Base-by-base conservation (phyloP, 345 rosid species). In the Linum tenue region DNA sequence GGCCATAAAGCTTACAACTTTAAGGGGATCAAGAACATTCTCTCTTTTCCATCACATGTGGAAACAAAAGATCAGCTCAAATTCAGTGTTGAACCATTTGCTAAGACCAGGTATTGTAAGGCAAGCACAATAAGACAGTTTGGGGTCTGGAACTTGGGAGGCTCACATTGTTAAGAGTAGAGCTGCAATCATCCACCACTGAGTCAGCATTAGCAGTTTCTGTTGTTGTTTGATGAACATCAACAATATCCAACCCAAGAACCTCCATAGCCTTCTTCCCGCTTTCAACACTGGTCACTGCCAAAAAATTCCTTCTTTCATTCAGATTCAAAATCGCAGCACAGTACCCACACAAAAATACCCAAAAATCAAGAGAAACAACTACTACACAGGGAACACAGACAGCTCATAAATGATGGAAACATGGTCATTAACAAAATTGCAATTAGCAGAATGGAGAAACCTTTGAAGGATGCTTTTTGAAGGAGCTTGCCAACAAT, bases 261-360 rank as follows among this genome's bases (percentile, higher is more conserved):
- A 67, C 44, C 44, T 67, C 44, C 58, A 67, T 31, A 37, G 70
- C 70, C 36, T 67, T 67, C 48, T 67, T 67, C 16, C 70, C 70
- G 59, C 64, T 59, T 58, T 67, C 70, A 58, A 59, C 70, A 67
- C 56, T 59, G 37, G 70, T 67, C 59, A 67, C 70, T 67, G 58
- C 64, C 2, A 43, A 43, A 48, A 48, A 48, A 48, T 1, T 48
- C 53, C 9, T 48, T 48, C 15, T 22, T 37, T 67, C 17, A 2
- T 40, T 53, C 31, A 22, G 31, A 22, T 22, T 22, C 31, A 22
- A 22, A 22, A 22, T 22, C 31, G 31, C 31, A 22, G 31, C 31
- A 22, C 31, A 22, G 31, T 22, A 22, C 31, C 31, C 6, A 55
- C 39, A 39, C 14, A 9, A 5, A 14, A 63, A 38, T 5, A 41